Evolutionary conservation across 345 rosid genomes (phyloP), one percentile per base, ranked within the genome.

Genomic region (Balakata baccata): DNA sequence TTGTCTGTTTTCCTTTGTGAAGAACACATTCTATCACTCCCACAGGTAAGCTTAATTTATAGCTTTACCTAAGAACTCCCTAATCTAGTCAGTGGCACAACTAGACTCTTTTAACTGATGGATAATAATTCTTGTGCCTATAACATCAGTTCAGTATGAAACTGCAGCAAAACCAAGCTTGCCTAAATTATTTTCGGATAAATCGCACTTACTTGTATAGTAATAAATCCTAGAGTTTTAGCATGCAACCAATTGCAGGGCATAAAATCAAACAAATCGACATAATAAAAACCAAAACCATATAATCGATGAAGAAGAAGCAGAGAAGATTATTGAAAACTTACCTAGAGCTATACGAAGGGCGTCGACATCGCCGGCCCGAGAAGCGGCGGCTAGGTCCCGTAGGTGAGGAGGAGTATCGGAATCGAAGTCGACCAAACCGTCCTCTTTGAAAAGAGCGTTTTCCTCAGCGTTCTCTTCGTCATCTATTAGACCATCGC

Each of bases 331-430:
- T 23, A 61, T 18, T 34, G 59, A 8, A 0, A 10, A 54, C 54
- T 4, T 11, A 90, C 99, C 99, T 79, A 90, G 75, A 61, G 97
- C 99, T 1, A 75, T 43, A 73, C 94, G 89, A 45, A 94, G 91
- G 78, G 93, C 90, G 66, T 75, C 81, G 39, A 87, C 84, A 74
- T 94, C 86, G 68, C 97, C 97, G 67, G 73, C 61, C 82, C 82
- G 86, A 76, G 81, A 87, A 8, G 99, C 92, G 78, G 79, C 75
- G 85, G 86, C 86, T 8, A 94, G 83, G 59, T 89, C 89, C 45
- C 87, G 92, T 76, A 92, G 90, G 69, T 89, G 90, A 46, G 87
- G 88, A 43, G 97, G 90, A 37, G 78, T 83, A 34, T 89, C 89
- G 69, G 78, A 59, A 70, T 90, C 96, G 60, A 53, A 71, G 56